Evolutionary conservation across 768 basidiomycete genomes (phyloP).

Genomic region (Rhodotorula toruloides): DNA sequence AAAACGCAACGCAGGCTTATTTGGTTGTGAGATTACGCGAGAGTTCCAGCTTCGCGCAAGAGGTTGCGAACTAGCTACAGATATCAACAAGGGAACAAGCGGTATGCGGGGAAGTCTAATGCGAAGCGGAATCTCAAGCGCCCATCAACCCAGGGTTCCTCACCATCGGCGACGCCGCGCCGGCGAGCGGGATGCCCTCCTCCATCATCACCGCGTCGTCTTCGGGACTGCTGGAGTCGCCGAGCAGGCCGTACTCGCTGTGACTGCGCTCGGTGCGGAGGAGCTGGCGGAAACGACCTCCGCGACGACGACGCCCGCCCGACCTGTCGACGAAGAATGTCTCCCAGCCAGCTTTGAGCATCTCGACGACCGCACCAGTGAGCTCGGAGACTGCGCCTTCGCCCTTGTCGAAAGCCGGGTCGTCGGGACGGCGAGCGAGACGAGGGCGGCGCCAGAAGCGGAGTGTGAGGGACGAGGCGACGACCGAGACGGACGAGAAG

Average conservation of each 20-base stretch:
- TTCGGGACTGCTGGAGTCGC: background rate
- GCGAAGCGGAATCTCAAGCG: too few relatives aligned
- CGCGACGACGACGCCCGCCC: background rate
- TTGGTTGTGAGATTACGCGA: too few relatives aligned
- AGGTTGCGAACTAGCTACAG: too few relatives aligned
- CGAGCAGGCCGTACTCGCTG: conserved; percentile 33
- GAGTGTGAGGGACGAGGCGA: conserved; percentile 78
- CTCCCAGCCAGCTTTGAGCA: conserved; percentile 7
- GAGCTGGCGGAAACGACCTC: background rate
- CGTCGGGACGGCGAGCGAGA: conserved; percentile 27
- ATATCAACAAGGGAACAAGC: too few relatives aligned
- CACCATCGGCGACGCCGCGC: conserved; percentile 1
- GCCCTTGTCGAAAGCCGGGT: conserved; percentile 18
- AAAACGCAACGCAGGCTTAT: too few relatives aligned
- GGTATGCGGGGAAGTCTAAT: too few relatives aligned
- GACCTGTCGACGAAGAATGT: conserved; percentile 3
- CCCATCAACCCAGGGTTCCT: conserved; percentile 6
- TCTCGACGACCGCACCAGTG: conserved; percentile 9
- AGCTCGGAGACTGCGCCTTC: conserved; percentile 29
- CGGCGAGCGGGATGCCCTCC: conserved; percentile 12
- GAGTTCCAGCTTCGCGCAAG: too few relatives aligned
- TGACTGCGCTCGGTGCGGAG: background rate
- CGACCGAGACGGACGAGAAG: conserved; percentile 91
- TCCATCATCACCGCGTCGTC: conserved; percentile 5
- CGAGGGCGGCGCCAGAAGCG: conserved; percentile 62